phyloP scores from a whole-genome alignment of 2,329 filamentous ascomycete species.

The Monosporascus ibericus region DNA sequence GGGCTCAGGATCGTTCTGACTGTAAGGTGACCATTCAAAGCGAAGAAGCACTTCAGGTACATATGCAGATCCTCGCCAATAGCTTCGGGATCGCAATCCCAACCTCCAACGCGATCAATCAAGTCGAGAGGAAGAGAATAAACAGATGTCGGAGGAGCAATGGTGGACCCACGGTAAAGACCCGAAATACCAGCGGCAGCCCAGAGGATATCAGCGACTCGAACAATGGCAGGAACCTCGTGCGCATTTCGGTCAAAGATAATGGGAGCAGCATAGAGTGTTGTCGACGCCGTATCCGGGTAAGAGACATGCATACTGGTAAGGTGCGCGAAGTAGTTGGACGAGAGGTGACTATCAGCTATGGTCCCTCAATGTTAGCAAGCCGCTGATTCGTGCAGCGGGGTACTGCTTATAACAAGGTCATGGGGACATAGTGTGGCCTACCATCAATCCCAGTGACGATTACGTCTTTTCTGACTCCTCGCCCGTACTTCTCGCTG shows the following conservation, averaged over 20 bases:
- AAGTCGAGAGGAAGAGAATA: constrained; percentile 64
- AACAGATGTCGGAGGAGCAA: constrained; percentile 67
- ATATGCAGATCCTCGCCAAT: constrained; percentile 74
- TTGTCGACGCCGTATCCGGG: constrained; percentile 54
- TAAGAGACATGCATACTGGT: constrained; percentile 56
- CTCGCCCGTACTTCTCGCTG: constrained; percentile 52
- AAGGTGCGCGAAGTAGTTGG: constrained; percentile 61
- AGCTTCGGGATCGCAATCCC: constrained; percentile 64
- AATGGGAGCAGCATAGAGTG: constrained; percentile 63
- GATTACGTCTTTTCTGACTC: constrained; percentile 53
- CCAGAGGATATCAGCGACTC: constrained; percentile 68
- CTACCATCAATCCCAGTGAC: constrained; percentile 69
- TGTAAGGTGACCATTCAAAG: constrained; percentile 62
- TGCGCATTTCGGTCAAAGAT: constrained; percentile 71
- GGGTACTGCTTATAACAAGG: too few species aligned
- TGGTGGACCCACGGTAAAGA: constrained; percentile 55
- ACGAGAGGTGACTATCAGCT: constrained; percentile 67
- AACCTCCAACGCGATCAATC: constrained; percentile 63
- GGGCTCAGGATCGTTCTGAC: constrained; percentile 59
- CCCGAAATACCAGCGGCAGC: constrained; percentile 65
- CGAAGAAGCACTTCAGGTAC: constrained; percentile 74
- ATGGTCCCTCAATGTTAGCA: constrained; percentile 7
- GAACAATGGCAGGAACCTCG: constrained; percentile 59
- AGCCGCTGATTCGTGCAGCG: too few species aligned
- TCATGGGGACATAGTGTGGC: constrained; percentile 19